Conservation (phyloP, 2,329 filamentous ascomycete genomes). For the Hymenoscyphus infarciens region DNA sequence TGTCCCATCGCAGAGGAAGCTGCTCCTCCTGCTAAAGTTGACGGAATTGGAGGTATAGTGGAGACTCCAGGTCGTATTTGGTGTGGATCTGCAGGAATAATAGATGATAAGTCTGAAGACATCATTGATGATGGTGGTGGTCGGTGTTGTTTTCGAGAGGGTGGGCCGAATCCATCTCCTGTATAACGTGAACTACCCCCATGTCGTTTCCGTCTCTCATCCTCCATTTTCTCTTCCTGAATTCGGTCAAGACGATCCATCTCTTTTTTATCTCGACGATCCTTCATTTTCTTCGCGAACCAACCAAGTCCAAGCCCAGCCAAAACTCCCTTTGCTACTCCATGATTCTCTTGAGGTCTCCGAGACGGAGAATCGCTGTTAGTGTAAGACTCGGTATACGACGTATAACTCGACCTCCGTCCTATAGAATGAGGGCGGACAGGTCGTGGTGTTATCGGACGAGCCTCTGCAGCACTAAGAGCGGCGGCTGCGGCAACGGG, state of each 20-base stretch:
- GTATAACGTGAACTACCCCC: conserved; percentile 57
- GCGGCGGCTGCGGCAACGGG: conserved; percentile 44
- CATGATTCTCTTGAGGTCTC: conserved; percentile 44
- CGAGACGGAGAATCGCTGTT: conserved; percentile 53
- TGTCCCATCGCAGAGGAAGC: conserved; percentile 13
- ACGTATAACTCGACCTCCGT: conserved; percentile 45
- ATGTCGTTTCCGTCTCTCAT: conserved; percentile 57
- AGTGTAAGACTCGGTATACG: conserved; percentile 26
- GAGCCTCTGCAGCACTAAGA: conserved; percentile 44
- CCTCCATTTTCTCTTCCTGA: conserved; percentile 43
- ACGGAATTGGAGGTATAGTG: conserved; percentile 38
- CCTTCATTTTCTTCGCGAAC: conserved; percentile 61
- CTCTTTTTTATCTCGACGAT: conserved; percentile 45
- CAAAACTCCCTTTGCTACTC: conserved; percentile 44
- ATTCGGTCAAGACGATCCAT: conserved; percentile 40
- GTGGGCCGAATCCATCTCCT: conserved; percentile 59
- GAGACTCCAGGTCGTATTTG: conserved; percentile 40
- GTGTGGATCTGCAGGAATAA: conserved; percentile 30
- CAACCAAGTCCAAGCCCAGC: conserved; percentile 66
- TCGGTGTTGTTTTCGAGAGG: conserved; percentile 40
- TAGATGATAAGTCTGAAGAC: conserved; percentile 33
- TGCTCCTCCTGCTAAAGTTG: conserved; percentile 17
- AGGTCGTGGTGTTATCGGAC: conserved; percentile 35
- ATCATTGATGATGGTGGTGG: conserved; percentile 18
- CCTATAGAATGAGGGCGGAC: conserved; percentile 47